Conservation (phyloP, 2,329 filamentous ascomycete genomes). For the Sclerotinia trifoliorum region DNA sequence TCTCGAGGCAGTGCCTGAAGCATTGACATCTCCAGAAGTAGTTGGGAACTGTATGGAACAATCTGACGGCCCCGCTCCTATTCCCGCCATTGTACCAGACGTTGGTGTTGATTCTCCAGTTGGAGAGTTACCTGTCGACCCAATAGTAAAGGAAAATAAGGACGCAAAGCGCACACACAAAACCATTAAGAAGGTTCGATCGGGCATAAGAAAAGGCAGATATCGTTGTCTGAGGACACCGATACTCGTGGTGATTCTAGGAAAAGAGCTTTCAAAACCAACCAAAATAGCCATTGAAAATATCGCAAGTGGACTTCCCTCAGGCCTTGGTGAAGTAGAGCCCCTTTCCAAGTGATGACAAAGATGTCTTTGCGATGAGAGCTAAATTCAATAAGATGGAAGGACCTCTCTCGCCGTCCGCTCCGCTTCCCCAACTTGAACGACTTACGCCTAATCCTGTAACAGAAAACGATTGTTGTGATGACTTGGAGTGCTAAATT, state of each 20-base stretch:
- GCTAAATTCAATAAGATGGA: constrained; percentile 15
- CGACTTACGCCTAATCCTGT: not conserved
- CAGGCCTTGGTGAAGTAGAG: constrained; percentile 7
- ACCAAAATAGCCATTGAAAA: constrained; percentile 20
- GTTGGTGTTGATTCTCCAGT: constrained; percentile 10
- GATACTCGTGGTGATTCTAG: constrained; percentile 24
- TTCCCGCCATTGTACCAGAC: not conserved
- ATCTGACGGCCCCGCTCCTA: constrained; percentile 16
- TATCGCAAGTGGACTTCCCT: constrained; percentile 18
- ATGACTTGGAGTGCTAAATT: not conserved
- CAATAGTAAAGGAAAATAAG: not conserved
- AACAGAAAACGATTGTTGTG: not conserved
- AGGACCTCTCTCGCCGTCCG: not conserved
- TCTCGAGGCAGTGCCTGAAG: not conserved
- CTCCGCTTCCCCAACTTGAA: not conserved
- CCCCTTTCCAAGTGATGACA: constrained; percentile 8
- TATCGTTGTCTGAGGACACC: constrained; percentile 22
- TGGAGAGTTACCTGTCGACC: not conserved
- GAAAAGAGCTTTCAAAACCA: constrained; percentile 26
- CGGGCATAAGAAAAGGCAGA: constrained; percentile 19
- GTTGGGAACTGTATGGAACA: constrained; percentile 2
- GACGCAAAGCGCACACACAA: constrained; percentile 15
- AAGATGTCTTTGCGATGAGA: constrained; percentile 17
- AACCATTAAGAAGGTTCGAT: constrained; percentile 16
- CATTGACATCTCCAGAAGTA: not conserved